Evolutionary conservation across 2,329 filamentous ascomycete genomes (phyloP), one percentile per base, ranked within the genome.

Genomic region (Gyromitra esculenta): DNA sequence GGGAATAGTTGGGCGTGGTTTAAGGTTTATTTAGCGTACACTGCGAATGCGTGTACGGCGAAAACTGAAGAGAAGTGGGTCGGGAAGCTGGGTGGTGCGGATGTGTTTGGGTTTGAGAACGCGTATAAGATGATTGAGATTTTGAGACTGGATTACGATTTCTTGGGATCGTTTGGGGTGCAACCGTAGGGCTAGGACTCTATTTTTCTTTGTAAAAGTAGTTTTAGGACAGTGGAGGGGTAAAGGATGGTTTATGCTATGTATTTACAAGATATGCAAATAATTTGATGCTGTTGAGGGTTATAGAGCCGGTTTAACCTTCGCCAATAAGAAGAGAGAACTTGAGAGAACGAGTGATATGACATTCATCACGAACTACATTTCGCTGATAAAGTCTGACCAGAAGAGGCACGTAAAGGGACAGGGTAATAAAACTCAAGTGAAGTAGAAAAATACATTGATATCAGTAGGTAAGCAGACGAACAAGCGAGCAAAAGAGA

Each of bases 11-110:
- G 80, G 80, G 80, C 81, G 13, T 11, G 21, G 5, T 80, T 80
- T 37, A 67, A 78, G 21, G 60, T 73, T 1, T 80, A 80, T 64
- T 45, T 80, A 39, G 73, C 78, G 73, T 73, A 59, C 1, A 48
- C 78, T 25, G 41, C 80, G 7, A 70, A 71, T 11, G 72, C 50
- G 18, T 81, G 81, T 54, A 76, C 70, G 7, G 77, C 78, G n/a
- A 63, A 66, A n/a, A 81, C 78, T 43, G 80, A 79, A 37, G 72
- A 78, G 78, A 80, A 81, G 69, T 81, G 80, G 80, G 54, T 78
- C 9, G 77, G 77, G 2, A 69, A 41, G 13, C 52, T 82, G 9
- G 81, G 68, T 43, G 81, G 59, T 15, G 76, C 78, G n/a, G 81
- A 82, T 73, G 80, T 80, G 1, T 81, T 77, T 67, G 79, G 71